Percentiles rank a stretch among this genome's conserved stretches.
phyloP scores from a whole-genome alignment of 495 filamentous ascomycete species.

The Cairneyella variabilis region DNA sequence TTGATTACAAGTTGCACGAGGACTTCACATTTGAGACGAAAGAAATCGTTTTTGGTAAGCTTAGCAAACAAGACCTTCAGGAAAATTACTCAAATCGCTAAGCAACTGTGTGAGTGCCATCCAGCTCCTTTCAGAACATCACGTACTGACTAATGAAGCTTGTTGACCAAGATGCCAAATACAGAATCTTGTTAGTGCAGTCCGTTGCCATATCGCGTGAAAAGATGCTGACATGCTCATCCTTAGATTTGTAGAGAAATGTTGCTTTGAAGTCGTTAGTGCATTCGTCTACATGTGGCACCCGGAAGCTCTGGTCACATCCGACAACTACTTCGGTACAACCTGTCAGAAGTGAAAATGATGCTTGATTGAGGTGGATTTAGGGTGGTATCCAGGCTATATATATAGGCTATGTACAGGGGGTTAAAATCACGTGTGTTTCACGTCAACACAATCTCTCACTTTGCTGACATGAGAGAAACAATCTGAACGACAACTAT shows the following conservation, averaged over 20 bases:
- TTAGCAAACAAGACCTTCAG: background rate
- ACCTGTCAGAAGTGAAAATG: too few relatives aligned
- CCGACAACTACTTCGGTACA: conserved; percentile 14
- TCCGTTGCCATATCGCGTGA: background rate
- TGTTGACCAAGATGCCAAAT: conserved; percentile 8
- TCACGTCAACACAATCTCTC: too few relatives aligned
- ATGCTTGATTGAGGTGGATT: too few relatives aligned
- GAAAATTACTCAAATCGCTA: background rate
- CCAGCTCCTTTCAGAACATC: too few relatives aligned
- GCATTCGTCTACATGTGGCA: conserved; percentile 18
- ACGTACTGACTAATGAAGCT: conserved; percentile 5
- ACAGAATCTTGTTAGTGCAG: conserved; percentile 16
- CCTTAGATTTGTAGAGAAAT: conserved; percentile 12
- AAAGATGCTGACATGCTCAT: background rate
- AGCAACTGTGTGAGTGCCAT: background rate
- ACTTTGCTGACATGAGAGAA: conserved; percentile 1
- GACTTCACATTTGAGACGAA: background rate
- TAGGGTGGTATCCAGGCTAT: too few relatives aligned
- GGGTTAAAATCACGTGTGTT: too few relatives aligned
- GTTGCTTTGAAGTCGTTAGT: conserved; percentile 2
- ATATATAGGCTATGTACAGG: too few relatives aligned
- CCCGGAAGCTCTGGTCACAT: conserved; percentile 14
- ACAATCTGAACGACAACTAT: conserved; percentile 15
- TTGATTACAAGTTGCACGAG: background rate
- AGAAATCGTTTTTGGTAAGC: background rate